Base-by-base conservation (phyloP, 257 asterid species). In the Rauvolfia tetraphylla region DNA sequence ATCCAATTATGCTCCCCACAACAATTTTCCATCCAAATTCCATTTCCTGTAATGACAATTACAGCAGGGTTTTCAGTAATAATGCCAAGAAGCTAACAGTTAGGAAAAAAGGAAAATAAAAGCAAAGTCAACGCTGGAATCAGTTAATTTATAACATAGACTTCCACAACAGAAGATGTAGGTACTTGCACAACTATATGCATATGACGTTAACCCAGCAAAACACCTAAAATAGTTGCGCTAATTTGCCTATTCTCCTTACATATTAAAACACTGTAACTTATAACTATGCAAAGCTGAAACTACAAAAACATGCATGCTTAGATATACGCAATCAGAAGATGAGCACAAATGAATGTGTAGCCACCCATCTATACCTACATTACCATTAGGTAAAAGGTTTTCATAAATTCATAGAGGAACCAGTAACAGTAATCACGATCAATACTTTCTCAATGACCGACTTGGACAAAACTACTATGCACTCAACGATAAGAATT, bases 1-100 rank as follows among this genome's bases (percentile, higher is more conserved):
- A 95, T 86, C 97, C 98, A 87, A 95, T 81, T 33, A 92, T 78
- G 86, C 89, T 87, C 39, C 98, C 98, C 56, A 89, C 68, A 74
- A 95, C 61, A 34, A 89, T 84, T 83, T 87, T 23, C 98, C 98
- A 95, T 78, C 84, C 89, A 79, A 95, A 91, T 84, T 87, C 70
- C 85, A 95, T 48, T 38, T 91, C 97, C 98, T 95, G 89, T 27
- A 79, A 79, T 9, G 63, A 66, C 63, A 56, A 12, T 29, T 46
- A 66, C 68, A 17, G 6, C 4, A 3, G 12, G 7, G 38, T 36
- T n/a, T 72, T 72, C n/a, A 51, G 36, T n/a, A 15, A 41, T 20
- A 20, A 25, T 41, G 38, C 7, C 12, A 18, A 48, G 12, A 20
- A 4, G 72, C 20, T 58, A 12, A 31, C 38, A 31, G 34, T 14